These are phyloP conservation scores for Candida neerlandica DNA, from an alignment of 1,139 yeast genomes.

Conservation along the genomic window DNA sequence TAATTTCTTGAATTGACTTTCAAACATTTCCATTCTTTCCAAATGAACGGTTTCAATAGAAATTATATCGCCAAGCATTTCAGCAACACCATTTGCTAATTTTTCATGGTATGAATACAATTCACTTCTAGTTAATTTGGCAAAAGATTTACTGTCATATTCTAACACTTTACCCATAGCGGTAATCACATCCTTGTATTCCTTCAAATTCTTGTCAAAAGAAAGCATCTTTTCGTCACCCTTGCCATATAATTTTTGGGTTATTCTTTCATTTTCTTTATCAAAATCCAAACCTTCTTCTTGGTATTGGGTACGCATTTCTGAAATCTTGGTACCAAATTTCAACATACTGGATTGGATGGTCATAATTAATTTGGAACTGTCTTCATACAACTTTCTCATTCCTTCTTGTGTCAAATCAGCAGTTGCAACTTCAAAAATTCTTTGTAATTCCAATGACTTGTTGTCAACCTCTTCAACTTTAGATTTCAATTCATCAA, in stretches of 20 bases:
- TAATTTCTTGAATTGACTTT: constrained; percentile 35
- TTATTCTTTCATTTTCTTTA: constrained; percentile 47
- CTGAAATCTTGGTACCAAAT: constrained; percentile 47
- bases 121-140: constrained; percentile 31
- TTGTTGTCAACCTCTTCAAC: constrained; percentile 22
- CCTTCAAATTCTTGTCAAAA: constrained; percentile 36
- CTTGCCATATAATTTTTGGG: constrained; percentile 29
- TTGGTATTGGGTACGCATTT: constrained; percentile 42
- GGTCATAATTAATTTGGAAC: constrained; percentile 38
- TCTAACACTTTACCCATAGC: constrained; percentile 31
- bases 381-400: constrained; percentile 41
- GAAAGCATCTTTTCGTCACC: constrained; percentile 39
- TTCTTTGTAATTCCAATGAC: constrained; percentile 24
- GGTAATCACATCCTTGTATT: constrained; percentile 37
- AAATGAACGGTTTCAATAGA: constrained; percentile 42
- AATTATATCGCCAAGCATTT: constrained; percentile 35
- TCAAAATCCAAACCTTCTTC: constrained; percentile 51
- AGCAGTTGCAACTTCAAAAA: constrained; percentile 28
- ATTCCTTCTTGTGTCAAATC: constrained; percentile 42
- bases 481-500: constrained; percentile 40
- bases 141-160: constrained; percentile 28
- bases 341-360: constrained; percentile 49
- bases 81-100: constrained; percentile 35
- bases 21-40: constrained; percentile 41
- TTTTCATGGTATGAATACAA: constrained; percentile 37